These are phyloP conservation scores for Pezicula rhizophila DNA, from an alignment of 2,329 filamentous ascomycete species.

Conservation along the genomic window DNA sequence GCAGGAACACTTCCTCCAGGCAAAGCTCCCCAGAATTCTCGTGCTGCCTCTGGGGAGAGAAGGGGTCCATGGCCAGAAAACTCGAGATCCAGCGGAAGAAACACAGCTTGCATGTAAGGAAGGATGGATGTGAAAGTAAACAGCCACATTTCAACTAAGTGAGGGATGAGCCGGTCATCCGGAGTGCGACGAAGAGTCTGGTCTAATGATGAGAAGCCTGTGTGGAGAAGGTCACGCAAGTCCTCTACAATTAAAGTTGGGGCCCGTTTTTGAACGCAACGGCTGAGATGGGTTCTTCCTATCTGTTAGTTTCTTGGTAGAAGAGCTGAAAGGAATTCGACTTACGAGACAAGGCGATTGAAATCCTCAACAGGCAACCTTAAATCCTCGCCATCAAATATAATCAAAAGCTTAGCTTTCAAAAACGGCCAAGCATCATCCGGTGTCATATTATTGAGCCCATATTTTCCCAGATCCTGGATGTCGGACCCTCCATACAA, in stretches of 20 bases:
- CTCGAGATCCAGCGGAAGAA: constrained; percentile 86
- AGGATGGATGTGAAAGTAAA: constrained; percentile 85
- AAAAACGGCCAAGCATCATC: constrained; percentile 82
- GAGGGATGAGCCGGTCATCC: constrained; percentile 83
- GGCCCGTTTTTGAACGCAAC: constrained; percentile 67
- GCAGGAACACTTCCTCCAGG: constrained; percentile 42
- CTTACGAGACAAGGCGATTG: constrained; percentile 64
- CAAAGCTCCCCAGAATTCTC: constrained; percentile 83
- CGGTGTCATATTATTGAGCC: constrained; percentile 62
- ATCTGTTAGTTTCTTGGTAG: constrained; percentile 5
- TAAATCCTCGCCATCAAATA: constrained; percentile 78
- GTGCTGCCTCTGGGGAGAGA: constrained; percentile 70
- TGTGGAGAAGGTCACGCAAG: constrained; percentile 65
- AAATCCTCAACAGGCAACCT: constrained; percentile 78
- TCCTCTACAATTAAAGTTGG: constrained; percentile 71
- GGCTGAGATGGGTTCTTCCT: constrained; percentile 64
- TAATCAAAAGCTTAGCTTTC: constrained; percentile 67
- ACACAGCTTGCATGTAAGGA: constrained; percentile 92
- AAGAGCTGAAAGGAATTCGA: constrained; percentile 3
- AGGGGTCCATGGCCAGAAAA: constrained; percentile 80
- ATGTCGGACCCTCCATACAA: constrained; percentile 42
- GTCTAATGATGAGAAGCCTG: constrained; percentile 81
- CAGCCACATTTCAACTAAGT: constrained; percentile 90
- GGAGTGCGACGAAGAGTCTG: constrained; percentile 72
- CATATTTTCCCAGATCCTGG: constrained; percentile 52